phyloP scores from a whole-genome alignment of 345 rosid species.

The Dovyalis caffra region DNA sequence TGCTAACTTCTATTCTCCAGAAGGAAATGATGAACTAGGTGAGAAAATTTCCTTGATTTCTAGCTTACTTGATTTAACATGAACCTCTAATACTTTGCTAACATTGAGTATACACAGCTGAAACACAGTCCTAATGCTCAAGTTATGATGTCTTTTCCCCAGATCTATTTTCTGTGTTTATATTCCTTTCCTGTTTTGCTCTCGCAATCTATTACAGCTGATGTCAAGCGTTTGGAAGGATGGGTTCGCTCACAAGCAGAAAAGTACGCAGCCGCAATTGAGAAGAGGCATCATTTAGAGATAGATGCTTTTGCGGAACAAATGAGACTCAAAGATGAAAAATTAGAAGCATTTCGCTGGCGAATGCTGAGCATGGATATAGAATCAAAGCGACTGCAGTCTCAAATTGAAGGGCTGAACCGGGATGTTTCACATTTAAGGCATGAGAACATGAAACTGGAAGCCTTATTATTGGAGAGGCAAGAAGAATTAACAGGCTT shows the following conservation, averaged over 20 bases:
- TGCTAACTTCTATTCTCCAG: conserved; percentile 39
- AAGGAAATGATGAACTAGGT: conserved; percentile 46
- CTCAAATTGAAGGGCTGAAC: conserved; percentile 60
- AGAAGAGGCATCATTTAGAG: conserved; percentile 66
- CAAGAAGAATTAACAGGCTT: conserved; percentile 50
- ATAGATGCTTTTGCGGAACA: conserved; percentile 67
- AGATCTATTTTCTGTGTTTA: conserved; percentile 5
- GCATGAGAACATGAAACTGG: conserved; percentile 53
- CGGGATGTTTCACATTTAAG: conserved; percentile 57
- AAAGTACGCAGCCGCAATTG: conserved; percentile 47
- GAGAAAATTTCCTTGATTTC: conserved; percentile 21
- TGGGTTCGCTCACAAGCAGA: conserved; percentile 66
- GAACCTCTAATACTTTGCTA: neutral
- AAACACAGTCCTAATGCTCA: neutral
- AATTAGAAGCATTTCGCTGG: conserved; percentile 71
- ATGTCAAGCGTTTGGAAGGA: conserved; percentile 50
- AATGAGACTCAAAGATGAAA: conserved; percentile 79
- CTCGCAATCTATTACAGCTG: conserved; percentile 41
- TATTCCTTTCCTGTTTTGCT: conserved; percentile 15
- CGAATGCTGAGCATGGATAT: conserved; percentile 68
- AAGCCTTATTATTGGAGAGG: conserved; percentile 42
- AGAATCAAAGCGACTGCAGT: conserved; percentile 66
- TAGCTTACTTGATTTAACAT: neutral
- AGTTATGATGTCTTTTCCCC: conserved; percentile 2
- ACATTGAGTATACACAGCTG: neutral